Evolutionary conservation across 192 early-diverging fungal genomes (phyloP), one percentile per base, ranked within the genome.

Genomic region (Umbelopsis sp.): DNA sequence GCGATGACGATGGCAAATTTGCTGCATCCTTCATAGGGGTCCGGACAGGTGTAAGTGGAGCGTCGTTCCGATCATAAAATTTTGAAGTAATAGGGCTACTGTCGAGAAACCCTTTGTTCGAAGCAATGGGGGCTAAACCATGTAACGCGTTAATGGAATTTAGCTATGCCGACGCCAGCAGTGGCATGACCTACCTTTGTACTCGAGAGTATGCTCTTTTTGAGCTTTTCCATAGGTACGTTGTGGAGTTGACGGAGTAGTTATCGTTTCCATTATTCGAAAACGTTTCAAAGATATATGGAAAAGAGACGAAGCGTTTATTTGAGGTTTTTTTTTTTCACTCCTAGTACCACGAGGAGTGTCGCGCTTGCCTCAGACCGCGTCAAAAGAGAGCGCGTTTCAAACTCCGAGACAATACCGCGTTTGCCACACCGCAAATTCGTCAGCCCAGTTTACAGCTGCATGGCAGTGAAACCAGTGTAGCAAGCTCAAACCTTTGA

Each of bases 321-420:
- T 61, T 61, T 61, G 25, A 5, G 16, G 10, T 49, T 61, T 27
- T 61, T 37, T 61, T n/a, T 41, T 41, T 41, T 41, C 10, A 41
- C 37, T 41, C 27, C 12, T 35, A 16, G 25, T 27, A 16, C 53
- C 55, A 61, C 55, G 27, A 16, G 37, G 21, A 35, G 30, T 25
- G 18, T 61, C 25, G 55, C 55, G 12, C 6, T 11, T 6, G 25
- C 30, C 27, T 41, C 37, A 8, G 55, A 61, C 55, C 55, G 55
- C 55, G 55, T 61, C 55, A 61, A 61, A 33, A 6, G 10, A 25
- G 16, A 61, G 27, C 55, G 55, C 30, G 55, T 61, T 61, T 61
- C 2, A 61, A 35, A 33, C 55, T 61, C 55, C 55, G 55, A 0
- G 0, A 6, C 37, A 41, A 10, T 4, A 6, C 2, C 37, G 37